Evolutionary conservation across 2,329 filamentous ascomycete species (phyloP).

Genomic region (Fusarium paranaense): DNA sequence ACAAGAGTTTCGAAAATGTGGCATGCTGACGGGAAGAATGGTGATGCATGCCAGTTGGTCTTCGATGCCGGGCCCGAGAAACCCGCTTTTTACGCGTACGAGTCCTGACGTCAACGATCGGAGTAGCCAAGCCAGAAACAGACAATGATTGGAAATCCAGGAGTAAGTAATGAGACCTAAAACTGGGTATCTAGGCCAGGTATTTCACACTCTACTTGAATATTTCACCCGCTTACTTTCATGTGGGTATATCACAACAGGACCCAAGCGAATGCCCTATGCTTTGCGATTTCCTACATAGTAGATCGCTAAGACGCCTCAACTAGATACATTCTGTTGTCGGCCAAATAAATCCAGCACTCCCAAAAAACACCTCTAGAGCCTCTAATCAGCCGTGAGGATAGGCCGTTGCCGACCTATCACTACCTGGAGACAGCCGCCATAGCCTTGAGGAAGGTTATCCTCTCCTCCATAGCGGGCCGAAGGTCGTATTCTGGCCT

Average conservation of each 20-base stretch:
- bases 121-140: not conserved
- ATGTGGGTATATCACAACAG: not conserved
- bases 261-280: not conserved
- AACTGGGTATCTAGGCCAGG: not conserved
- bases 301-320: not conserved
- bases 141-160: not conserved
- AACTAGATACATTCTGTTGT: not conserved
- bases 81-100: not conserved
- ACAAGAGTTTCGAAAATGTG: not conserved
- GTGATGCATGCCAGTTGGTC: not conserved
- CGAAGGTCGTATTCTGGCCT: not conserved
- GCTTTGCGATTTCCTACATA: not conserved
- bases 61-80: not conserved
- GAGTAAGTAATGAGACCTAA: not conserved
- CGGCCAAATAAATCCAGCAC: not conserved
- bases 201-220: not conserved
- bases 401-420: not conserved
- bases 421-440: not conserved
- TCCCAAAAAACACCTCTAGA: not conserved
- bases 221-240: not conserved
- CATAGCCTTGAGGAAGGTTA: not conserved
- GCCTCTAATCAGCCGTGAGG: not conserved
- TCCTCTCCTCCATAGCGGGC: not conserved
- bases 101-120: not conserved
- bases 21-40: not conserved